A percentile compares a stretch with the other conserved stretches of the same genome.
Conservation (phyloP, 129 eudicot genomes). For the Apium graveolens region DNA sequence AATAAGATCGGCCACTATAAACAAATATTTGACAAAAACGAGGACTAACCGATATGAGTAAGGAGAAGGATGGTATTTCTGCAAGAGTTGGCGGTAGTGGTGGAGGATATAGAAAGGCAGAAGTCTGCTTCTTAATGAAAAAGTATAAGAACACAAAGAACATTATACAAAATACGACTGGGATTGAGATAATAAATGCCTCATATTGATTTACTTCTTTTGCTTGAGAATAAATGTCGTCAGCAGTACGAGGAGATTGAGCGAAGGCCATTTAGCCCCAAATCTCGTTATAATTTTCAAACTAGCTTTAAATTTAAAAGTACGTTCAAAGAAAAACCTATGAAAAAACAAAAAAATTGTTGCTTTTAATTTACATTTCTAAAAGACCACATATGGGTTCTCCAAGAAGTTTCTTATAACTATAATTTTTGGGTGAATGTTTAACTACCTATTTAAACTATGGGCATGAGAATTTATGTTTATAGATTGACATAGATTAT, state of each 20-base stretch:
- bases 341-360: no score
- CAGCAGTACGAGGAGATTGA: slow-evolving; percentile 19
- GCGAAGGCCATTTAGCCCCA: slow-evolving; percentile 1
- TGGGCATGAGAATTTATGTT: no score
- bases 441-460: no score
- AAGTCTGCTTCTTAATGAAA: slow-evolving; percentile 46
- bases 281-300: not conserved
- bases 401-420: no score
- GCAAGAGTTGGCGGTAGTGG: slow-evolving; percentile 20
- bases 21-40: no score
- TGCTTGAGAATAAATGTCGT: slow-evolving; percentile 28
- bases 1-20: no score
- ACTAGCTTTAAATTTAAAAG: not conserved
- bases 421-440: no score
- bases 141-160: slow-evolving; percentile 35
- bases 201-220: slow-evolving; percentile 40
- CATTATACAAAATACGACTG: slow-evolving; percentile 48
- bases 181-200: slow-evolving; percentile 47
- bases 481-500: no score
- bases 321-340: not conserved
- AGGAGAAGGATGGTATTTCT: not conserved
- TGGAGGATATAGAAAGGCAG: slow-evolving; percentile 18
- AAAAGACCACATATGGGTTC: no score
- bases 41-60: not conserved
- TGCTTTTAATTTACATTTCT: no score